Evolutionary conservation across 179 eudicot genomes (phyloP).

Genomic region (Nepenthes alata): DNA sequence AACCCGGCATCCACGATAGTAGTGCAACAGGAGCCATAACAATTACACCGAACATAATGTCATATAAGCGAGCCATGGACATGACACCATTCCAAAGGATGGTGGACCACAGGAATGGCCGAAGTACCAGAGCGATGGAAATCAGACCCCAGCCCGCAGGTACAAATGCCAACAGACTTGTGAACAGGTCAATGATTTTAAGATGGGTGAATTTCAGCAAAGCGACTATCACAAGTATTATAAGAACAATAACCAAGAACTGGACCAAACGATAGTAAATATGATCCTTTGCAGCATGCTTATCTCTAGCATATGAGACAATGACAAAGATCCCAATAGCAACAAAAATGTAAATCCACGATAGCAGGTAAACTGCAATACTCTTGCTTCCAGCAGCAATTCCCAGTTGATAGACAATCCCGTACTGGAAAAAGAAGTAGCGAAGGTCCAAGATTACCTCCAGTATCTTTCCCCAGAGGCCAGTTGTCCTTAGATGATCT

Average conservation of each 20-base stretch:
- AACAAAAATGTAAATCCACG: slow-evolving; percentile 65
- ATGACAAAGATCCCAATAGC: slow-evolving; percentile 35
- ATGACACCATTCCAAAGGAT: slow-evolving; percentile 47
- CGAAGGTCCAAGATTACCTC: slow-evolving; percentile 68
- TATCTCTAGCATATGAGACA: slow-evolving; percentile 49
- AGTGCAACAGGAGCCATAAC: slow-evolving; percentile 71
- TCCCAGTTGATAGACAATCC: slow-evolving; percentile 70
- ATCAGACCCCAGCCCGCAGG: slow-evolving; percentile 88
- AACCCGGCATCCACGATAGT: slow-evolving; percentile 82
- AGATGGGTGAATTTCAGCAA: slow-evolving; percentile 49
- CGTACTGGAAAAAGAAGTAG: slow-evolving; percentile 88
- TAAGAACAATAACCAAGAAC: slow-evolving; percentile 45
- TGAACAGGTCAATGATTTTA: slow-evolving; percentile 45
- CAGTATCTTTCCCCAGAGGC: slow-evolving; percentile 68
- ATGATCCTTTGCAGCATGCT: slow-evolving; percentile 64
- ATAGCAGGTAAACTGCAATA: slow-evolving; percentile 59
- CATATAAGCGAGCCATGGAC: slow-evolving; percentile 74
- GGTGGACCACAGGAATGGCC: slow-evolving; percentile 39
- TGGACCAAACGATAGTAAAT: slow-evolving; percentile 78
- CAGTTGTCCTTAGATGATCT: slow-evolving; percentile 80
- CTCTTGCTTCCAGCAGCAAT: slow-evolving; percentile 59
- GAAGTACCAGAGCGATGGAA: slow-evolving; percentile 56
- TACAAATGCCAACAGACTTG: slow-evolving; percentile 67
- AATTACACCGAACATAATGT: slow-evolving; percentile 68
- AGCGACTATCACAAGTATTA: slow-evolving; percentile 41